Conservation (phyloP, 2,329 filamentous ascomycete species). For the Colletotrichum sp. region DNA sequence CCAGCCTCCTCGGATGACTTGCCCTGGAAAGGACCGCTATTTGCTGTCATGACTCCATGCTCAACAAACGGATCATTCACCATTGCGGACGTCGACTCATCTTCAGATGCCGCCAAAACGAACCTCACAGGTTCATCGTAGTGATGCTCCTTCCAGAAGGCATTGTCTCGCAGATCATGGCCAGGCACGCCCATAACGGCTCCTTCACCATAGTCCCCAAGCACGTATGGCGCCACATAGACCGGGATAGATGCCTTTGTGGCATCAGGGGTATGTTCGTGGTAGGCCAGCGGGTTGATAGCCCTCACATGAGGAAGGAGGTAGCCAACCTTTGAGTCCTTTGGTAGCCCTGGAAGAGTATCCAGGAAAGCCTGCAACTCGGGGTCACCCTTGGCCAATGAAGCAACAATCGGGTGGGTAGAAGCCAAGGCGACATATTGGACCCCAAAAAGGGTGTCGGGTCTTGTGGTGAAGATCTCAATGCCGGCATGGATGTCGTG, state of each 20-base stretch:
- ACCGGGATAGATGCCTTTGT: constrained; percentile 68
- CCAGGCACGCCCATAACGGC: constrained; percentile 93
- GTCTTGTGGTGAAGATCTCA: constrained; percentile 82
- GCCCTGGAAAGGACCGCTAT: constrained; percentile 69
- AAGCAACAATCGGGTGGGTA: constrained; percentile 70
- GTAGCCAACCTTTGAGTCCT: constrained; percentile 70
- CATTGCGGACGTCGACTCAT: constrained; percentile 48
- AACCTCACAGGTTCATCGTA: constrained; percentile 62
- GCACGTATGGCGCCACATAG: constrained; percentile 83
- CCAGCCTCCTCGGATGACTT: constrained; percentile 67
- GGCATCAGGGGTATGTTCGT: constrained; percentile 52
- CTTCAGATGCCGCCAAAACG: constrained; percentile 61
- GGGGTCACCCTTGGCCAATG: constrained; percentile 62
- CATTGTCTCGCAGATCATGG: constrained; percentile 78
- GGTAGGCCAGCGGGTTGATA: constrained; percentile 67
- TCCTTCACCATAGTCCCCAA: constrained; percentile 84
- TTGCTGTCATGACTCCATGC: constrained; percentile 69
- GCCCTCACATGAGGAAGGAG: constrained; percentile 65
- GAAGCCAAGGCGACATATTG: constrained; percentile 83
- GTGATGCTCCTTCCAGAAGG: constrained; percentile 78
- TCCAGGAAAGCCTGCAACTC: constrained; percentile 72
- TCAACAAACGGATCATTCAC: constrained; percentile 62
- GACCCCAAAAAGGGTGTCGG: constrained; percentile 86
- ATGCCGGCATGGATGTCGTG: constrained; percentile 52
- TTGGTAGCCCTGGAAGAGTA: constrained; percentile 58